Base-by-base conservation (phyloP, 345 rosid genomes). In the Dimocarpus longan region DNA sequence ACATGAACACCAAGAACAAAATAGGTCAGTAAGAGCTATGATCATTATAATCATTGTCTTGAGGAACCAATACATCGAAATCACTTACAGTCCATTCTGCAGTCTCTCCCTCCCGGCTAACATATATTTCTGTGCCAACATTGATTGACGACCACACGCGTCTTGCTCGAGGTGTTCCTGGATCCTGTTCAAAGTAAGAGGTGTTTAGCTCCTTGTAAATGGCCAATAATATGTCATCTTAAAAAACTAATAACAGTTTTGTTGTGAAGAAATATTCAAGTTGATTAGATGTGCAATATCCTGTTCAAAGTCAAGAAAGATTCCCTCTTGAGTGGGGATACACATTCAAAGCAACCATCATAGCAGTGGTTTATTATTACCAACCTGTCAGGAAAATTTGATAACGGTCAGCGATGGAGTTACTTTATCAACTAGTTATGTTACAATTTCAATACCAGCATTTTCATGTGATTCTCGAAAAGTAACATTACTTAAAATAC, bases 111-210 rank as follows among this genome's bases (percentile, higher is more conserved):
- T 62, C 59, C 16, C 5, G 80, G 84, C 89, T 87, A 28, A 83
- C 84, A 39, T 86, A 89, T 44, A 87, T 89, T 75, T 89, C 88
- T 11, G 93, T 81, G 57, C 89, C 94, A 67, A 87, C 86, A 70
- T 86, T 80, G 69, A 87, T 77, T 15, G 89, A 87, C 46, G 86
- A 54, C 86, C 91, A 86, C 19, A 86, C 18, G 11, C 87, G 85
- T 66, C 80, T 85, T 37, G 85, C 90, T 7, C 81, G 89, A 79
- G 80, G 71, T 10, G 86, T 88, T 78, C 90, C 89, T 13, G 88
- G 89, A 82, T 88, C 91, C 85, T 88, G 84, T 10, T 1, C 26
- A 60, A 43, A 54, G 43, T 24, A 56, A 60, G 37, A 74, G 24
- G 12, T 28, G 64, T 21, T 0, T 0, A 46, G 9, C 70, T 9